phyloP scores from a whole-genome alignment of 148 eudicot species.

The Spergularia bocconei region DNA sequence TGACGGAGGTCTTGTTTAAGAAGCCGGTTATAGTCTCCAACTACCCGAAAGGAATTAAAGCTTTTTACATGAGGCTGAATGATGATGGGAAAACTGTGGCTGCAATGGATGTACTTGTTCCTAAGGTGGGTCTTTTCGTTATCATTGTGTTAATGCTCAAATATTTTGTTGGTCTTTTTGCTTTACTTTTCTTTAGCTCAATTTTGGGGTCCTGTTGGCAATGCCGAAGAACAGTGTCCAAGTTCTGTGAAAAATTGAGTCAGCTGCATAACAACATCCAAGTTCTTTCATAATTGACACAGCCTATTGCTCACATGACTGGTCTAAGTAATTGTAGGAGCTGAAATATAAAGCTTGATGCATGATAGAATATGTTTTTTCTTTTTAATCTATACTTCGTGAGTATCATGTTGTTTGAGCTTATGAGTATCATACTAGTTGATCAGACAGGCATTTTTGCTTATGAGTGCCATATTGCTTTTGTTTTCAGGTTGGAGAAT shows the following conservation, averaged over 20 bases:
- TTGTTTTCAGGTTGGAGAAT: constrained; percentile 79
- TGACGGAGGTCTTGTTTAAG: constrained; percentile 71
- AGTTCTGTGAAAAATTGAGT: too few species aligned
- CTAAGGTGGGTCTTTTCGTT: constrained; percentile 55
- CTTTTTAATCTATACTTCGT: too few species aligned
- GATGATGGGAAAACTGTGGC: constrained; percentile 92
- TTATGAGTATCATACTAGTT: too few species aligned
- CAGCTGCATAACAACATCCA: too few species aligned
- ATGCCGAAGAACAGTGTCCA: too few species aligned
- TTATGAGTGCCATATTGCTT: constrained; percentile 1
- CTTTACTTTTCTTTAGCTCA: neutral
- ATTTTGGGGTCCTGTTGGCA: too few species aligned
- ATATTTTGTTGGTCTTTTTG: neutral
- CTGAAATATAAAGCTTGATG: neutral
- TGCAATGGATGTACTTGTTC: constrained; percentile 99
- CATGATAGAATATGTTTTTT: too few species aligned
- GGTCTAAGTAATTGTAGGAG: neutral
- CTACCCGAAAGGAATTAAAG: constrained; percentile 95
- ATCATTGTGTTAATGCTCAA: neutral
- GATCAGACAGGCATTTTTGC: neutral
- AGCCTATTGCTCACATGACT: too few species aligned
- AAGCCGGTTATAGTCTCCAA: constrained; percentile 88
- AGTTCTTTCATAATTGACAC: too few species aligned
- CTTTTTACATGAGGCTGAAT: constrained; percentile 95
- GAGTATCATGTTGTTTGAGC: too few species aligned